phyloP scores from a whole-genome alignment of 495 filamentous ascomycete genomes.

The Penicillium daleae region DNA sequence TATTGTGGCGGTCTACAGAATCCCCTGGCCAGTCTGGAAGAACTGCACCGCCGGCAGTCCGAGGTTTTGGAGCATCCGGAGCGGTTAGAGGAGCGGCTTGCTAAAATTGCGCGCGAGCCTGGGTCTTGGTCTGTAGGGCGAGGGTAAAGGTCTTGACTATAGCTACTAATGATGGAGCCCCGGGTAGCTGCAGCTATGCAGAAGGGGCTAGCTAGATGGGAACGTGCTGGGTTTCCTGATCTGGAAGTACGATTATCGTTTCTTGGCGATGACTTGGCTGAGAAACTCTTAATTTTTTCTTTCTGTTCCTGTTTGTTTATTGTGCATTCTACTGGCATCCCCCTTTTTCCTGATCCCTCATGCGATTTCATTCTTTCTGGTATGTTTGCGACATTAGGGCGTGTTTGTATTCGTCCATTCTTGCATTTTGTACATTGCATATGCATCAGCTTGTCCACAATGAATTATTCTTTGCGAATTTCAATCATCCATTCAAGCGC shows the following conservation, averaged over 20 bases:
- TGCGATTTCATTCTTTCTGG: not conserved
- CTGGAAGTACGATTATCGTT: not conserved
- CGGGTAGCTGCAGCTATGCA: not conserved
- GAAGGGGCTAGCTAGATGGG: not conserved
- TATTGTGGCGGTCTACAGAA: conserved; percentile 69
- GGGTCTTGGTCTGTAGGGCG: not conserved
- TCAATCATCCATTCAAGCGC: not conserved
- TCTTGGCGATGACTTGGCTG: not conserved
- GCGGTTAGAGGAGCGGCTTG: conserved; percentile 21
- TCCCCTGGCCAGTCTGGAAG: conserved; percentile 68
- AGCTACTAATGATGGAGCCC: no score
- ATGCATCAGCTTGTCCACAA: conserved; percentile 16
- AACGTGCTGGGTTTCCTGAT: not conserved
- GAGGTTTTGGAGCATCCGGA: conserved; percentile 54
- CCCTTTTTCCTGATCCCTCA: no score
- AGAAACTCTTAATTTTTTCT: not conserved
- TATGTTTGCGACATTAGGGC: not conserved
- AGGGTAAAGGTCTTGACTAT: not conserved
- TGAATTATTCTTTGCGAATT: not conserved
- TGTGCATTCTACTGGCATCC: not conserved
- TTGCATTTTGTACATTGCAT: conserved; percentile 27
- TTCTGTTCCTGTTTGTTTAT: not conserved
- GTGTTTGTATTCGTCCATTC: conserved; percentile 4
- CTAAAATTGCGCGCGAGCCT: not conserved
- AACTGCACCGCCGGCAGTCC: conserved; percentile 65